Conservation (phyloP, 495 filamentous ascomycete genomes). For the Aspergillus mulundensis region DNA sequence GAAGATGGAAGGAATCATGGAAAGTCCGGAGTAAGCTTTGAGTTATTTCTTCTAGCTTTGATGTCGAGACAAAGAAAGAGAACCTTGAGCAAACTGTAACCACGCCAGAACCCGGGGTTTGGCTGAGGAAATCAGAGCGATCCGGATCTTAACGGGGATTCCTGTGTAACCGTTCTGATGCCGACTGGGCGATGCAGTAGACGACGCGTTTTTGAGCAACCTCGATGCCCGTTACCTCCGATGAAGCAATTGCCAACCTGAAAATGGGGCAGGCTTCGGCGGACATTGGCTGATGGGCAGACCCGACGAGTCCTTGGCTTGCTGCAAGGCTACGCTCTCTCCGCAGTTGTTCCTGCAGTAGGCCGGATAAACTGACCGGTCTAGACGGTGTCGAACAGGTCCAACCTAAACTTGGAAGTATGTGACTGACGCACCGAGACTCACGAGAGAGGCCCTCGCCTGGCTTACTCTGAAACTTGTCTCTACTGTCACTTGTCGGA, state of each 20-base stretch:
- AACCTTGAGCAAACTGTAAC: background rate
- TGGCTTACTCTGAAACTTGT: background rate
- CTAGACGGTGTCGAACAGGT: slow-evolving; percentile 22
- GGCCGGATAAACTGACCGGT: slow-evolving; percentile 26
- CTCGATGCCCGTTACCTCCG: slow-evolving; percentile 1
- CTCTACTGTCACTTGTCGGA: background rate
- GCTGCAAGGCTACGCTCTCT: slow-evolving; percentile 21
- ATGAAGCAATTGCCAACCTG: background rate
- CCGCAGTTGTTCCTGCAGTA: slow-evolving; percentile 46
- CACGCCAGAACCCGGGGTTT: background rate
- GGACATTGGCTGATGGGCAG: background rate
- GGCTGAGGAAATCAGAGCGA: background rate
- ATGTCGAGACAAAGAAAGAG: background rate
- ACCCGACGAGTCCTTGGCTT: slow-evolving; percentile 7
- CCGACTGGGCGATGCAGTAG: background rate
- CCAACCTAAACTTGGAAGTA: slow-evolving; percentile 8
- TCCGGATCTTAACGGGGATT: background rate
- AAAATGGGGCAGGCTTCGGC: background rate
- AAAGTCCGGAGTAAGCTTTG: slow-evolving; percentile 3
- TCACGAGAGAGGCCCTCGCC: background rate
- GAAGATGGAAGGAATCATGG: background rate
- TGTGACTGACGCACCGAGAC: background rate
- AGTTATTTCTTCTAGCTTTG: background rate
- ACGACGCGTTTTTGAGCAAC: slow-evolving; percentile 9
- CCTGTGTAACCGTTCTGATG: background rate